A percentile compares a stretch with the other conserved stretches of the same genome.
These are phyloP conservation scores for Pseudophaeomoniella oleicola DNA, from an alignment of 2,329 filamentous ascomycete genomes.

Conservation along the genomic window DNA sequence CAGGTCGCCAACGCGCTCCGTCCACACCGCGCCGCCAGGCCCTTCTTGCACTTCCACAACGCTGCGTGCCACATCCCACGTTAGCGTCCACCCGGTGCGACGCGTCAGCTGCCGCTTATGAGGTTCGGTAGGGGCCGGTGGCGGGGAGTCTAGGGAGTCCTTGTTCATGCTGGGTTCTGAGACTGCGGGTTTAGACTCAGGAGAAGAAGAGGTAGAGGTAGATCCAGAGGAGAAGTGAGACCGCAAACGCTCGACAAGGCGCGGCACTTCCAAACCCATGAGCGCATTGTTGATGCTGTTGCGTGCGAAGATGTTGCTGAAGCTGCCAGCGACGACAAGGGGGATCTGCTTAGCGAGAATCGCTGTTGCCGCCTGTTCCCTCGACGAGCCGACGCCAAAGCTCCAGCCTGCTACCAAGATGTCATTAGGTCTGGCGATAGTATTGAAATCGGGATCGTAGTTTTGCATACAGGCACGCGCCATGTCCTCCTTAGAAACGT, in stretches of 20 bases:
- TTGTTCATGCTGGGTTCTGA: slow-evolving; percentile 29
- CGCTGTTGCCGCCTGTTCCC: slow-evolving; percentile 81
- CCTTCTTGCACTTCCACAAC: slow-evolving; percentile 59
- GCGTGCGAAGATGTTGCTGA: slow-evolving; percentile 71
- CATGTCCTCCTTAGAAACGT: slow-evolving; percentile 64
- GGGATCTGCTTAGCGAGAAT: slow-evolving; percentile 69
- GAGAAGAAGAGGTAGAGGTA: slow-evolving; percentile 17
- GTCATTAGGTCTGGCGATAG: slow-evolving; percentile 52
- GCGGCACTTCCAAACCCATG: slow-evolving; percentile 22
- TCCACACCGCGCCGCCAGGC: slow-evolving; percentile 53
- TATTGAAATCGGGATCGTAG: slow-evolving; percentile 62
- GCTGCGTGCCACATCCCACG: slow-evolving; percentile 65
- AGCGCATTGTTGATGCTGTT: slow-evolving; percentile 29
- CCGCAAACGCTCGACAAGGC: slow-evolving; percentile 18
- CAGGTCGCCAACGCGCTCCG: slow-evolving; percentile 66
- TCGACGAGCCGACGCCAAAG: slow-evolving; percentile 68
- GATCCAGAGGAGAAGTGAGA: slow-evolving; percentile 24
- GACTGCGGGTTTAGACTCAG: slow-evolving; percentile 25
- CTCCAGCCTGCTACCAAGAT: slow-evolving; percentile 79
- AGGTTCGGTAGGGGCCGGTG: slow-evolving; percentile 24
- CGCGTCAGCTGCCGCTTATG: slow-evolving; percentile 47
- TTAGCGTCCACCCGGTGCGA: slow-evolving; percentile 68
- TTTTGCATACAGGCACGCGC: slow-evolving; percentile 86
- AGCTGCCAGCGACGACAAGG: slow-evolving; percentile 65
- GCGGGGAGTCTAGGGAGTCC: slow-evolving; percentile 34